These are phyloP conservation scores for Anisodus acutangulus DNA, from an alignment of 257 asterid species.

Conservation along the genomic window DNA sequence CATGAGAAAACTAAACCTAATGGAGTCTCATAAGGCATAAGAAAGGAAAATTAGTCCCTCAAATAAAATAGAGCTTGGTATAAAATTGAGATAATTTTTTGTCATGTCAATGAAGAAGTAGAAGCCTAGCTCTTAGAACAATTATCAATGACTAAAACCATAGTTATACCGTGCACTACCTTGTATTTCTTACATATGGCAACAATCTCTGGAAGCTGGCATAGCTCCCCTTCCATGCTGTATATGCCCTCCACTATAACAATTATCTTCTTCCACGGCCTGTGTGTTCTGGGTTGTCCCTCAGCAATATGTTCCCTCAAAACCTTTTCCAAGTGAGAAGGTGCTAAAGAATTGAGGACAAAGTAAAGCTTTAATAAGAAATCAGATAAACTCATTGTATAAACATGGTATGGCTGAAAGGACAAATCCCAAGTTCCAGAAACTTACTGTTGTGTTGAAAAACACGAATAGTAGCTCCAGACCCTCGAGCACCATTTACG, in stretches of 20 bases:
- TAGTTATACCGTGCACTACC: slow-evolving; percentile 46
- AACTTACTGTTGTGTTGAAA: slow-evolving; percentile 94
- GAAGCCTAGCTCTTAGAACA: not conserved
- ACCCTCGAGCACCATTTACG: slow-evolving; percentile 98
- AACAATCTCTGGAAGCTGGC: slow-evolving; percentile 96
- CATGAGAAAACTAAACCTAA: slow-evolving; percentile 9
- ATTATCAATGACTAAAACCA: slow-evolving; percentile 9
- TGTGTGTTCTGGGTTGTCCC: slow-evolving; percentile 96
- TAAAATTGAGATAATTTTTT: not conserved
- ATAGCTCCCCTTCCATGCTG: slow-evolving; percentile 99
- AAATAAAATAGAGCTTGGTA: not conserved
- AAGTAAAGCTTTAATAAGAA: slow-evolving; percentile 29
- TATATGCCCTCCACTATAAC: slow-evolving; percentile 99
- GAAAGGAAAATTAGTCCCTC: slow-evolving; percentile 17
- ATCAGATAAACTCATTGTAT: not conserved
- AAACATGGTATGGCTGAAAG: slow-evolving; percentile 13
- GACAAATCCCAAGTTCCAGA: slow-evolving; percentile 30
- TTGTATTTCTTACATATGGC: slow-evolving; percentile 95
- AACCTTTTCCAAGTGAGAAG: slow-evolving; percentile 89
- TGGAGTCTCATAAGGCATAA: not conserved
- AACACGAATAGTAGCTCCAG: slow-evolving; percentile 94
- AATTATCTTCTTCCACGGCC: slow-evolving; percentile 97
- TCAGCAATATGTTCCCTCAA: slow-evolving; percentile 89
- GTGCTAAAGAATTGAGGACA: slow-evolving; percentile 59
- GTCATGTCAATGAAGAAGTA: not conserved